These are phyloP conservation scores for Mrakia gelida DNA, from an alignment of 768 basidiomycete species.

Conservation along the genomic window DNA sequence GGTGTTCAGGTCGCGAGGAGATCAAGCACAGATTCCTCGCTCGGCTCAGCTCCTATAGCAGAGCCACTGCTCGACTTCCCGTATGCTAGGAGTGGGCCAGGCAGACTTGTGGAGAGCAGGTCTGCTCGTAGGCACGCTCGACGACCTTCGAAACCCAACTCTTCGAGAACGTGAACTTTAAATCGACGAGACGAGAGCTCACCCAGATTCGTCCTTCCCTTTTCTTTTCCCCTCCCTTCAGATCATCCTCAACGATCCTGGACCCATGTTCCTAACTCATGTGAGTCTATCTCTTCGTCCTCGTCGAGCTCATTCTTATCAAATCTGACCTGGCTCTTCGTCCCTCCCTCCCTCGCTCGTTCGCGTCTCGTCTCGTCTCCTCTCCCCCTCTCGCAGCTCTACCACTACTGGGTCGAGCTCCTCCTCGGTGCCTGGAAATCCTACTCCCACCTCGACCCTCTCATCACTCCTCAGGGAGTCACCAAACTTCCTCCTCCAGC, in stretches of 20 bases:
- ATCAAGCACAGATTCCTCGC: no score
- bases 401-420: slow-evolving; percentile 2
- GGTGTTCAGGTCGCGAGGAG: no score
- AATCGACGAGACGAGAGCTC: background rate
- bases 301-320: no score
- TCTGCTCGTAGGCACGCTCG: background rate
- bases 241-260: slow-evolving; percentile 4
- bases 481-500: background rate
- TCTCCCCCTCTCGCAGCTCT: background rate
- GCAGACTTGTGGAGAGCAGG: no score
- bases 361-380: no score
- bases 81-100: no score
- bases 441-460: slow-evolving; percentile 2
- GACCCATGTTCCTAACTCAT: slow-evolving; percentile 1
- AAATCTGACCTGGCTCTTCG: background rate
- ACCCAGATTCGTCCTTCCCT: background rate
- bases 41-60: no score
- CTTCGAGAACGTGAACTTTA: background rate
- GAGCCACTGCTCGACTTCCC: no score
- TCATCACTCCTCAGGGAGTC: background rate
- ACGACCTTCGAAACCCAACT: background rate
- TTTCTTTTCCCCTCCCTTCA: background rate
- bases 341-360: background rate
- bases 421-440: slow-evolving; percentile 1
- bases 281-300: background rate